These are phyloP conservation scores for Metschnikowia noctiluminum DNA, from an alignment of 805 yeast species.

Conservation along the genomic window DNA sequence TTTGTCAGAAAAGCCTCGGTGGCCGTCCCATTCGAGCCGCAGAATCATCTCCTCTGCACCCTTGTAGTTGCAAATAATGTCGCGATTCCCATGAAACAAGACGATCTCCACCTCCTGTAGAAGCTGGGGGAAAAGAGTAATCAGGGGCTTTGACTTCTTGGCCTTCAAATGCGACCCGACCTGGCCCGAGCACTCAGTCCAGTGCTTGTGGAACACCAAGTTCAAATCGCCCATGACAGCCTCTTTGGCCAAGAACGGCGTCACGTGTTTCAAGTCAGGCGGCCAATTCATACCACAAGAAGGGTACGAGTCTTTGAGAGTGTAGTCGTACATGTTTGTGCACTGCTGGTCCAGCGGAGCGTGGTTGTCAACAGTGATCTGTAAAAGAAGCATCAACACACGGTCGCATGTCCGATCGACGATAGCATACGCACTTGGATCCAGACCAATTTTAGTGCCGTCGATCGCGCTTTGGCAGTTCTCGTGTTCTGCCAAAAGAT, in stretches of 20 bases:
- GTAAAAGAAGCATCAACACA: conserved; percentile 40
- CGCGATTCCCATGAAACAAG: conserved; percentile 84
- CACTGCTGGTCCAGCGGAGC: conserved; percentile 50
- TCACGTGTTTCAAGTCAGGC: conserved; percentile 46
- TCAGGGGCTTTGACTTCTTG: conserved; percentile 53
- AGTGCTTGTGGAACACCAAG: conserved; percentile 39
- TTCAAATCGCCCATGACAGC: conserved; percentile 52
- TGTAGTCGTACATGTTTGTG: conserved; percentile 78
- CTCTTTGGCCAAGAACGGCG: conserved; percentile 46
- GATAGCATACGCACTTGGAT: conserved; percentile 3
- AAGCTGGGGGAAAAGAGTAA: conserved; percentile 63
- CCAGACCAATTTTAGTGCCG: conserved; percentile 19
- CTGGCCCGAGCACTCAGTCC: conserved; percentile 75
- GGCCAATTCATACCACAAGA: conserved; percentile 96
- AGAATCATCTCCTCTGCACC: conserved; percentile 71
- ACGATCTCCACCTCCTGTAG: conserved; percentile 58
- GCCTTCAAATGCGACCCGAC: conserved; percentile 57
- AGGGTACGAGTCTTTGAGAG: conserved; percentile 70
- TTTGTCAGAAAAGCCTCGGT: conserved; percentile 47
- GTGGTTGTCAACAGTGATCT: conserved; percentile 24
- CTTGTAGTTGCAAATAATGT: conserved; percentile 78
- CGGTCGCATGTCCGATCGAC: conserved; percentile 40
- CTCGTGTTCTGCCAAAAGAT: conserved; percentile 50
- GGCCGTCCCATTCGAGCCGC: conserved; percentile 57
- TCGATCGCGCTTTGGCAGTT: conserved; percentile 54